A percentile compares a stretch with the other conserved stretches of the same genome.
Conservation (phyloP, 1,284 basidiomycete genomes). For the Rhodofomes roseus region DNA sequence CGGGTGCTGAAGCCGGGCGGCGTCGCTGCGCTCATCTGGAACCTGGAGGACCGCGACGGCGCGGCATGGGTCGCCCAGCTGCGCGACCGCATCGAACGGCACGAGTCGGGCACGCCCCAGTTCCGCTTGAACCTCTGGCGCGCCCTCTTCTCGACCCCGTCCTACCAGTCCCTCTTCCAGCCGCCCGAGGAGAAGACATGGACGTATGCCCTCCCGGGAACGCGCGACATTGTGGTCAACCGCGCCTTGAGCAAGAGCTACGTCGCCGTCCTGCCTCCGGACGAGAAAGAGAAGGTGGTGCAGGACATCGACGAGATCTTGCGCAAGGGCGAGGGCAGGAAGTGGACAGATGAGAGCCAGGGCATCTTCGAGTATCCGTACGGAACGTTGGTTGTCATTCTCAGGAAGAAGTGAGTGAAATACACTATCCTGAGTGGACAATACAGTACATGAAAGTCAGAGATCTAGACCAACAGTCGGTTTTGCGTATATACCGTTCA, state of each 20-base stretch:
- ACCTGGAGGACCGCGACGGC: conserved; percentile 66
- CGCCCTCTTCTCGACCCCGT: conserved; percentile 50
- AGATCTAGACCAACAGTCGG: no score
- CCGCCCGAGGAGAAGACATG: conserved; percentile 52
- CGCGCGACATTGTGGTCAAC: conserved; percentile 49
- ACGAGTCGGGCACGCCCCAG: conserved; percentile 68
- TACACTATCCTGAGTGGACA: neutral
- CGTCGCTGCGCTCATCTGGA: conserved; percentile 70
- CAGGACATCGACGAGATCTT: conserved; percentile 48
- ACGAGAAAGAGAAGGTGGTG: conserved; percentile 48
- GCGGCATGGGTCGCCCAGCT: conserved; percentile 68
- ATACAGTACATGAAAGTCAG: neutral
- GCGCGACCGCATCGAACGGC: conserved; percentile 59
- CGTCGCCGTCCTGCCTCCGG: conserved; percentile 52
- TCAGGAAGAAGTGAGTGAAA: conserved; percentile 34
- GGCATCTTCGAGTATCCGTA: conserved; percentile 55
- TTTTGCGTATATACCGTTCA: no score
- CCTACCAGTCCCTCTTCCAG: conserved; percentile 52
- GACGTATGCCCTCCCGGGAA: conserved; percentile 44
- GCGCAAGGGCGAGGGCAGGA: conserved; percentile 37
- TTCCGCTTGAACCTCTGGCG: conserved; percentile 72
- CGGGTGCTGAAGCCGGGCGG: conserved; percentile 70
- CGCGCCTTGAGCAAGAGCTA: conserved; percentile 74
- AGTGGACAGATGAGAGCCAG: conserved; percentile 45
- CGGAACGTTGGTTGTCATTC: conserved; percentile 41